These are phyloP conservation scores for Tolypocladium paradoxum DNA, from an alignment of 2,329 filamentous ascomycete species.

Conservation along the genomic window DNA sequence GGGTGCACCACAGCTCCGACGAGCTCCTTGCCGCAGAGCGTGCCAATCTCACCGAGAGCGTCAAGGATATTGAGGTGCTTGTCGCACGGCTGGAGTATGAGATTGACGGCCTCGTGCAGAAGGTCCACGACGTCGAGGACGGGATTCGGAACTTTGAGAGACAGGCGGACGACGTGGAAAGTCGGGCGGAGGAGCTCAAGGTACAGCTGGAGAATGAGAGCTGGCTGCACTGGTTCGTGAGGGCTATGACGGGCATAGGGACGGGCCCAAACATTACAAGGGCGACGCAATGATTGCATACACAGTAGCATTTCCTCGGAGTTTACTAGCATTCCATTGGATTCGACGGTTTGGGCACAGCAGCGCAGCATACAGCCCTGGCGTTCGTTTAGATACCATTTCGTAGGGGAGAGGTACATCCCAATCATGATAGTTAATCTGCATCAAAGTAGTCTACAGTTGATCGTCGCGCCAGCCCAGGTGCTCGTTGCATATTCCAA, in stretches of 20 bases:
- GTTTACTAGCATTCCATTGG: neutral
- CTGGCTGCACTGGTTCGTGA: constrained; percentile 53
- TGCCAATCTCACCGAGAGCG: constrained; percentile 54
- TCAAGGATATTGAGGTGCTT: constrained; percentile 71
- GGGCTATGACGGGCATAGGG: constrained; percentile 49
- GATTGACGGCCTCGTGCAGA: constrained; percentile 65
- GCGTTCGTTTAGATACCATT: neutral
- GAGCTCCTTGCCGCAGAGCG: constrained; percentile 62
- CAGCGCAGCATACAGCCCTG: neutral
- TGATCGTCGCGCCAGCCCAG: neutral
- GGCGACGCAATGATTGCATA: constrained; percentile 9
- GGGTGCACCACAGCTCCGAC: constrained; percentile 54
- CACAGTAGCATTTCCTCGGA: neutral
- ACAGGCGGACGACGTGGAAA: constrained; percentile 63
- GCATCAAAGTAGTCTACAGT: neutral
- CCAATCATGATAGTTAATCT: neutral
- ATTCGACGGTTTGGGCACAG: neutral
- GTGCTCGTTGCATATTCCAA: neutral
- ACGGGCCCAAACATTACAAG: constrained; percentile 45
- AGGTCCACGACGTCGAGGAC: constrained; percentile 79
- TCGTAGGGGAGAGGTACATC: neutral
- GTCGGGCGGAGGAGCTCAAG: constrained; percentile 51
- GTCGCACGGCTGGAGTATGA: constrained; percentile 88
- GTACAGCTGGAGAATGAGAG: constrained; percentile 51
- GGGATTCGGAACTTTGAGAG: constrained; percentile 69